These are phyloP conservation scores for Calonectria pauciramosa DNA, from an alignment of 2,329 filamentous ascomycete species.

Conservation along the genomic window DNA sequence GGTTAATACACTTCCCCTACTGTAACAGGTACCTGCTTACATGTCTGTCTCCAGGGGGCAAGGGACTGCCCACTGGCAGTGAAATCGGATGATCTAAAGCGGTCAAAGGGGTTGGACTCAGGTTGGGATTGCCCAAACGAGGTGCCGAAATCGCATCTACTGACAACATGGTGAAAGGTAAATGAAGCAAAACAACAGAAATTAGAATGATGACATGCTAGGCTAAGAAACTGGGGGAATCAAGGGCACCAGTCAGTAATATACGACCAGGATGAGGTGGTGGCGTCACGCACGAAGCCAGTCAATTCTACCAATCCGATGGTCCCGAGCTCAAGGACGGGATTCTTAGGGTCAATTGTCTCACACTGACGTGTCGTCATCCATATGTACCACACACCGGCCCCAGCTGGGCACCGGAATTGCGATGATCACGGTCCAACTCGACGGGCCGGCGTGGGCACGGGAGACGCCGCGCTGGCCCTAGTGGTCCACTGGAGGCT, in stretches of 20 bases:
- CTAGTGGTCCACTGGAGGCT: constrained; percentile 5
- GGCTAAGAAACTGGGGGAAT: not conserved
- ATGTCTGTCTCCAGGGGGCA: constrained; percentile 45
- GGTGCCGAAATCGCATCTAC: not conserved
- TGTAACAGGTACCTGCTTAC: constrained; percentile 27
- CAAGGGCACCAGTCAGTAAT: not conserved
- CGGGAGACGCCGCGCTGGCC: constrained; percentile 2
- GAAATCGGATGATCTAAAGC: not conserved
- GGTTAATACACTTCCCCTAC: not conserved
- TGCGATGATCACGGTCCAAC: not conserved
- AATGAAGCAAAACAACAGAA: not conserved
- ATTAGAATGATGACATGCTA: not conserved
- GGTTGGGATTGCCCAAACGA: not conserved
- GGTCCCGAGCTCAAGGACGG: not conserved
- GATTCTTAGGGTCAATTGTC: not conserved
- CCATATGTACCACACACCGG: constrained; percentile 22
- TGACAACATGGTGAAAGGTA: not conserved
- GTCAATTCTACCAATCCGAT: not conserved
- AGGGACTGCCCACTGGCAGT: constrained; percentile 34
- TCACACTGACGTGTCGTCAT: not conserved
- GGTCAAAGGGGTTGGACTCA: not conserved
- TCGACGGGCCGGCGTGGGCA: not conserved
- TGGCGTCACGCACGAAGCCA: not conserved
- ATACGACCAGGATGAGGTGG: not conserved
- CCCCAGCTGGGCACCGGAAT: constrained; percentile 12